Evolutionary conservation across 768 basidiomycete species (phyloP).

Genomic region (Suillus subalutaceus): DNA sequence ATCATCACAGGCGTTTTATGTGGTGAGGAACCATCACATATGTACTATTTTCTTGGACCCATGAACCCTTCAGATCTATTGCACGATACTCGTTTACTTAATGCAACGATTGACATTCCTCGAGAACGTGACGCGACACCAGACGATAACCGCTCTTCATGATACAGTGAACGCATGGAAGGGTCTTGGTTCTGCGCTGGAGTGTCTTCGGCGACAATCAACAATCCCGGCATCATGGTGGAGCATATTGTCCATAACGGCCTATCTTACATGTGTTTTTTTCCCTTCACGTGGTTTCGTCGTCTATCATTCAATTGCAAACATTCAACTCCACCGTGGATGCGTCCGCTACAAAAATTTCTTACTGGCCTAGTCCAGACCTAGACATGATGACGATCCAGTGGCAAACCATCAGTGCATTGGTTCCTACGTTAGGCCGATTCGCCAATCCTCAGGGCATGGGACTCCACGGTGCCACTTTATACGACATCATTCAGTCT

Average conservation of each 20-base stretch:
- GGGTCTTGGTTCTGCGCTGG: conserved; percentile 24
- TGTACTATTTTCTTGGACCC: not conserved
- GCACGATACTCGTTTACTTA: conserved; percentile 22
- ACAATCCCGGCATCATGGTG: conserved; percentile 15
- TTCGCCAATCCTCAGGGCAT: conserved; percentile 1
- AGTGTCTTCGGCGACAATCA: conserved; percentile 21
- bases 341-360: not conserved
- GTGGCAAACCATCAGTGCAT: conserved; percentile 7
- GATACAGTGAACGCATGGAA: conserved; percentile 24
- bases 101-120: conserved; percentile 22
- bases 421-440: conserved; percentile 5
- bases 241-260: conserved; percentile 16
- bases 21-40: conserved; percentile 1
- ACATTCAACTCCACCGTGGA: conserved; percentile 13
- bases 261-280: conserved; percentile 23
- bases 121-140: conserved; percentile 1
- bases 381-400: not conserved
- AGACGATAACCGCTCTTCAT: conserved; percentile 23
- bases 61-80: conserved; percentile 17
- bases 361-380: conserved; percentile 14
- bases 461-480: conserved; percentile 17
- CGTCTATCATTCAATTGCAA: conserved; percentile 25
- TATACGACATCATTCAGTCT: conserved; percentile 17
- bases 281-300: conserved; percentile 23
- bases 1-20: conserved; percentile 11